Percentiles rank a stretch among this genome's conserved stretches.
Evolutionary conservation across 305 asterid species (phyloP).

Genomic region (Plantago coronopus): DNA sequence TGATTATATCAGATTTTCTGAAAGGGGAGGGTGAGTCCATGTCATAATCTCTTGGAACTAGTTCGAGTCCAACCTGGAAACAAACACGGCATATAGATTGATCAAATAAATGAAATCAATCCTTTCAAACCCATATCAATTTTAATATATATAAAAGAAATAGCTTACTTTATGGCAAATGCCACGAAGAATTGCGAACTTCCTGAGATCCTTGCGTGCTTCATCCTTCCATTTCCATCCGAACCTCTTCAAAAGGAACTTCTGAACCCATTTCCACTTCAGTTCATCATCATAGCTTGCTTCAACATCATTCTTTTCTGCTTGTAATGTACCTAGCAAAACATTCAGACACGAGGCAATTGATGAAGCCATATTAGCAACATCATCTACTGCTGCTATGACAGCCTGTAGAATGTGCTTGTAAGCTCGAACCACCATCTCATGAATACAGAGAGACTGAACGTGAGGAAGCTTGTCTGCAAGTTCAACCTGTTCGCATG

Average conservation of each 20-base stretch:
- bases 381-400: slow-evolving; percentile 62
- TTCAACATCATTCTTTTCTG: slow-evolving; percentile 42
- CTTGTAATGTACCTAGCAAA: slow-evolving; percentile 58
- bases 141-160: neutral
- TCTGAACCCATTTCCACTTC: slow-evolving; percentile 84
- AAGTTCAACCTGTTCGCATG: slow-evolving; percentile 65
- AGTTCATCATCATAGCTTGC: slow-evolving; percentile 39
- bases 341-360: slow-evolving; percentile 76
- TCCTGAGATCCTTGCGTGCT: slow-evolving; percentile 48
- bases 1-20: slow-evolving; percentile 68
- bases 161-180: slow-evolving; percentile 75
- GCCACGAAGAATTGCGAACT: slow-evolving; percentile 83
- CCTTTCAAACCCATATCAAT: neutral
- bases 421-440: slow-evolving; percentile 91
- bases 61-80: slow-evolving; percentile 79
- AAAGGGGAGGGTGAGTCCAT: slow-evolving; percentile 76
- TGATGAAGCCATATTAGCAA: slow-evolving; percentile 56
- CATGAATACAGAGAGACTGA: slow-evolving; percentile 85
- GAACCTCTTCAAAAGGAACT: slow-evolving; percentile 60
- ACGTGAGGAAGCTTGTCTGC: slow-evolving; percentile 87
- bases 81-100: slow-evolving; percentile 10
- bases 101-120: slow-evolving; percentile 21
- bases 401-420: slow-evolving; percentile 80
- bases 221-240: slow-evolving; percentile 70
- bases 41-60: slow-evolving; percentile 83